Base-by-base conservation (phyloP, 306 rosid species). In the Medicago ruthenica region DNA sequence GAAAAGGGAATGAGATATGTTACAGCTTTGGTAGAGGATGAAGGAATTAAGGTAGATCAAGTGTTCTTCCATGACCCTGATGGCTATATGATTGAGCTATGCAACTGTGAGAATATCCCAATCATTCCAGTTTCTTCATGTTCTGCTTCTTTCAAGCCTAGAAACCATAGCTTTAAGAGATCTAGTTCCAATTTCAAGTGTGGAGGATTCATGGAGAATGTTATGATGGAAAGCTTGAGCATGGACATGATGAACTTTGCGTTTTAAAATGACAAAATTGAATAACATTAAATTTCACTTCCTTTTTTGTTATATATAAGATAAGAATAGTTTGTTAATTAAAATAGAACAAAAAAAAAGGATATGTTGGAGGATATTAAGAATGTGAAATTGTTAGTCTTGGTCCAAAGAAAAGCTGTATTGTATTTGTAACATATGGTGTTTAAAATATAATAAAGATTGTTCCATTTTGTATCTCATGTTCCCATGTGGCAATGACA, bases 11-110 rank as follows among this genome's bases (percentile, higher is more conserved):
- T 91, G 88, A 91, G 84, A 70, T 89, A 86, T 13, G 94, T 84
- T 34, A 89, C 94, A 9, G 97, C 94, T 0, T 45, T 87, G 83
- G 97, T 91, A 16, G 92, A 89, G 55, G 97, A 89, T 0, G 87
- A 76, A 14, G 97, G 90, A 36, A 44, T 4, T 14, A 83, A 76
- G 79, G 94, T 91, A 65, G 92, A 91, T 9, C 97, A 89, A 62
- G 91, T 91, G 75, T 91, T 91, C 82, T 91, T 91, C 84, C 95
- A 91, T 73, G 97, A 91, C 83, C 97, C 97, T 16, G 97, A 91
- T 75, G 95, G 94, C 0, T 89, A 89, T 76, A 91, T 91, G 97
- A 47, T 89, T 18, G 94, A 89, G 87, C 89, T 91, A 22, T 91
- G 92, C 69, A 87, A 91, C 76, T 86, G 97, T 58, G 92, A 91